These are phyloP conservation scores for Urochloa ruziziensis DNA, from an alignment of 176 grass and related monocot genomes.

Conservation along the genomic window DNA sequence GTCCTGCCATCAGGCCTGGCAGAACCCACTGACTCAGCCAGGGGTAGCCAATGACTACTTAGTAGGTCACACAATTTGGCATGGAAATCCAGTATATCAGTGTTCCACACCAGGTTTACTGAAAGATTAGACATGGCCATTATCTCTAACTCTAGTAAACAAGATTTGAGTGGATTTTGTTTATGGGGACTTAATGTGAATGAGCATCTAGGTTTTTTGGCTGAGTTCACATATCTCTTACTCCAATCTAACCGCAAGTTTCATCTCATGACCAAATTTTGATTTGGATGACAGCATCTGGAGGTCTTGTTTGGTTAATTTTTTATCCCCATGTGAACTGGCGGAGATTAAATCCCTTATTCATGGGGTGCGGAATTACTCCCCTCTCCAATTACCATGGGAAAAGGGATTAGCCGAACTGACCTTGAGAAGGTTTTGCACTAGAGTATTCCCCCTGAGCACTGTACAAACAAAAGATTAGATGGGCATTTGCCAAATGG, in stretches of 20 bases:
- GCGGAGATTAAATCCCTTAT: too few relatives aligned
- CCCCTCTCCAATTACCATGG: too few relatives aligned
- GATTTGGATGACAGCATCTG: background rate
- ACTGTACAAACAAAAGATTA: slow-evolving; percentile 8
- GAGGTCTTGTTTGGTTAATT: background rate
- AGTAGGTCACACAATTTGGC: background rate
- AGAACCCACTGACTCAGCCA: background rate
- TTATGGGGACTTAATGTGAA: background rate
- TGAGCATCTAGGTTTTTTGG: background rate
- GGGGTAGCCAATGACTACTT: background rate
- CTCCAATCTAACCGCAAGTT: background rate
- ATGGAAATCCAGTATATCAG: background rate
- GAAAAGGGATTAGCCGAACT: background rate
- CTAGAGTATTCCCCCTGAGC: background rate
- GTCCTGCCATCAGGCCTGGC: background rate
- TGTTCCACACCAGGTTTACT: background rate
- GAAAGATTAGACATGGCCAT: background rate
- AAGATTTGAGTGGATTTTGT: background rate
- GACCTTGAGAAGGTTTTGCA: background rate
- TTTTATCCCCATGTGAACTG: background rate
- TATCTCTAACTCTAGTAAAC: background rate
- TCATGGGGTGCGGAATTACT: background rate
- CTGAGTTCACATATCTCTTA: background rate
- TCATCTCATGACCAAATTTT: background rate
- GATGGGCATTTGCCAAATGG: background rate